Base-by-base conservation (phyloP, 1,139 yeast genomes). In the Debaryomyces sp. region DNA sequence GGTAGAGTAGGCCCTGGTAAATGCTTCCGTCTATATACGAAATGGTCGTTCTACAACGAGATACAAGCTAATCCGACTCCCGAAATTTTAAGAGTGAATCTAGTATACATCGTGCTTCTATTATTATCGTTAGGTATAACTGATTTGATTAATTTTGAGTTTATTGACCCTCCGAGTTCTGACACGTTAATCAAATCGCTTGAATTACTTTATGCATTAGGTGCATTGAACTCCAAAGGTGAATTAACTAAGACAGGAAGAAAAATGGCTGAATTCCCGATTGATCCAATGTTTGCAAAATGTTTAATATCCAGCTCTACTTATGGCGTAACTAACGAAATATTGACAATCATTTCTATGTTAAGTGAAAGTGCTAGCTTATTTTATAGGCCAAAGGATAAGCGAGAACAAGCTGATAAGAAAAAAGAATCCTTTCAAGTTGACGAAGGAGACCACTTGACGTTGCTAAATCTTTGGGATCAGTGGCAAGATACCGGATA, bases 1-100 rank as follows among this genome's bases (percentile, higher is more conserved):
- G 99, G 99, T 6, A 84, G 99, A 72, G 89, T 91, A 5, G 96
- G 96, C 0, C 96, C 98, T 0, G 99, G 99, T 0, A 91, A 90
- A 63, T 94, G 99, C 63, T 95, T 86, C 63, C 69, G 99, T 43
- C 70, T 95, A 22, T 94, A 81, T 62, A 92, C 99, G 0, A 91
- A 89, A 63, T 85, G 94, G 84, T 85, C 96, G 0, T 94, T 84
- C 60, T 75, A 80, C 55, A 80, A 89, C 59, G 97, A 91, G 58
- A 67, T 92, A 47, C 89, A 89, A 10, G 71, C 77, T 4, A 87
- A 86, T 62, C 90, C 97, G 1, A 82, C 87, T 0, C 98, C 99
- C 0, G 99, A 95, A 61, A 91, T 94, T 12, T 67, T 90, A 43
- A 71, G 99, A 41, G 87, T 92, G 0, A 92, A 94, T 60, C 68